Evolutionary conservation across 345 rosid genomes (phyloP).

Genomic region (Brassica incana): DNA sequence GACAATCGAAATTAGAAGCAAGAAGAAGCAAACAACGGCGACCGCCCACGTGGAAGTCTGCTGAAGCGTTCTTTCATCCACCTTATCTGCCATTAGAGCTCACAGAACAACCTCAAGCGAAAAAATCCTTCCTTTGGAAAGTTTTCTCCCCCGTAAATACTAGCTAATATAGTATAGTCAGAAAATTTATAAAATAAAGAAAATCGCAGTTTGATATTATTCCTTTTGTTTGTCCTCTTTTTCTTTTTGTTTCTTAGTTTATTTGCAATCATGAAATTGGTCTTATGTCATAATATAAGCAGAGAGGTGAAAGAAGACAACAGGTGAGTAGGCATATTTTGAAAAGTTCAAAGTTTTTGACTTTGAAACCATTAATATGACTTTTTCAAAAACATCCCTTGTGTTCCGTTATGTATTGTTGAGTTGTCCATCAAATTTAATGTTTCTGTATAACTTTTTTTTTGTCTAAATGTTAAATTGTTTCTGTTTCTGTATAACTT

Average conservation of each 20-base stretch:
- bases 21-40: constrained; percentile 65
- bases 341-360: constrained; percentile 25
- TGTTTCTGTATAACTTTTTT: not conserved
- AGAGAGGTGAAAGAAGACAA: constrained; percentile 23
- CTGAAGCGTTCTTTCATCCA: constrained; percentile 44
- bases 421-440: not conserved
- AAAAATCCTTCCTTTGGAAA: not conserved
- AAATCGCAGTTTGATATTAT: not conserved
- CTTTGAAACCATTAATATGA: constrained; percentile 7
- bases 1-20: constrained; percentile 53
- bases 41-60: constrained; percentile 86
- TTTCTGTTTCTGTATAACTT: not conserved
- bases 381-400: constrained; percentile 4
- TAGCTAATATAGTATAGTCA: not conserved
- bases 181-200: not conserved
- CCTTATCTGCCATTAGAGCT: constrained; percentile 30
- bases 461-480: no score
- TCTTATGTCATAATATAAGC: constrained; percentile 4
- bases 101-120: constrained; percentile 5
- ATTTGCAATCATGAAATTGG: not conserved
- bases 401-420: constrained; percentile 6
- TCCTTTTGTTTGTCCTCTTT: not conserved
- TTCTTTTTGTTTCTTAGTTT: not conserved
- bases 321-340: constrained; percentile 24
- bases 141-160: not conserved